These are phyloP conservation scores for Bipolaris cookei DNA, from an alignment of 2,329 filamentous ascomycete genomes.

Conservation along the genomic window DNA sequence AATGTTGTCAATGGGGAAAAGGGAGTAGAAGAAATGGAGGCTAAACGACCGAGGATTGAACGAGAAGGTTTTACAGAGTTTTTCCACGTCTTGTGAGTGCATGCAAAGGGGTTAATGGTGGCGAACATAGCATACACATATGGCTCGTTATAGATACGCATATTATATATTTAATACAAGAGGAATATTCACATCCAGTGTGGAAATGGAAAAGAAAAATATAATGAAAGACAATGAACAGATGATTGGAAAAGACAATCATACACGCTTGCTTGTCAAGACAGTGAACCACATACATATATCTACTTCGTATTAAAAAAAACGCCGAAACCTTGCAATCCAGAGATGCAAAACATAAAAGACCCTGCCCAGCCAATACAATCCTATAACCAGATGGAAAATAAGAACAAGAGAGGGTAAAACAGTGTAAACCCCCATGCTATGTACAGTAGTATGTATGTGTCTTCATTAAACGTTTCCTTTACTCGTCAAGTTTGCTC, in stretches of 20 bases:
- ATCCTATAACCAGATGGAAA: background rate
- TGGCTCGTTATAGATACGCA: background rate
- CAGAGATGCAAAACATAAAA: background rate
- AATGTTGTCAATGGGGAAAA: background rate
- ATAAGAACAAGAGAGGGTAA: background rate
- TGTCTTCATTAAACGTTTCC: constrained; percentile 5
- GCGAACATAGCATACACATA: background rate
- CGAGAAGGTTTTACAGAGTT: background rate
- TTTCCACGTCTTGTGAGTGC: background rate
- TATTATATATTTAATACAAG: background rate
- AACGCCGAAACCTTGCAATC: background rate
- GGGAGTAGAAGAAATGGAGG: background rate
- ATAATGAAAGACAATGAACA: background rate
- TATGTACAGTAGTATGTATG: background rate
- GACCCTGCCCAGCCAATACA: background rate
- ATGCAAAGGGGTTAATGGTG: background rate
- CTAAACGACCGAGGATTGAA: constrained; percentile 2
- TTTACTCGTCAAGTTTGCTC: constrained; percentile 30
- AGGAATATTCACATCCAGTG: background rate
- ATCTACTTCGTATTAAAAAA: background rate
- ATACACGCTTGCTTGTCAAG: background rate
- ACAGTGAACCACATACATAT: background rate
- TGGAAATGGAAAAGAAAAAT: background rate
- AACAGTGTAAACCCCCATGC: background rate
- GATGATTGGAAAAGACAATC: too few species aligned